Conservation (phyloP, 352 stramenopile genomes). For the Phytopythium ostracodes region DNA sequence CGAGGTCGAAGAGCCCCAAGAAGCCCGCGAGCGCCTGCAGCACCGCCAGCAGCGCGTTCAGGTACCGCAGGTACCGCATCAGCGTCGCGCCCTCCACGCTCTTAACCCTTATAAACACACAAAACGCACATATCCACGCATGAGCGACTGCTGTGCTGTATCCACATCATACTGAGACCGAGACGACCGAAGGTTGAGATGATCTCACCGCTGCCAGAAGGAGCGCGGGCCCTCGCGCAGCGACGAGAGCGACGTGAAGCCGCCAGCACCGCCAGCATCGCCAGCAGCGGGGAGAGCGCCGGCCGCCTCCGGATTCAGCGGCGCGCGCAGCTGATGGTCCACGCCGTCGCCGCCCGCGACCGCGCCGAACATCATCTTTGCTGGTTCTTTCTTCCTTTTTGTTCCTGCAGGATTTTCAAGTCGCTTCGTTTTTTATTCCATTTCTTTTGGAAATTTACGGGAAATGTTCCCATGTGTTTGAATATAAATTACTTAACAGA, state of each 20-base stretch:
- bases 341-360: constrained; percentile 14
- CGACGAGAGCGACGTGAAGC: constrained; percentile 30
- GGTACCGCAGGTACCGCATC: constrained; percentile 79
- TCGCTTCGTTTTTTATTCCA: too few relatives aligned
- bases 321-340: constrained; percentile 24
- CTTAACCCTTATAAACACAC: constrained; percentile 39
- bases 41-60: constrained; percentile 77
- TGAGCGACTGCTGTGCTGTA: background rate
- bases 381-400: background rate
- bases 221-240: constrained; percentile 24
- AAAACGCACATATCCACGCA: background rate
- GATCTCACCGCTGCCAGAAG: constrained; percentile 46
- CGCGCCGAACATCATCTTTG: constrained; percentile 20
- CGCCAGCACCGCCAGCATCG: constrained; percentile 15
- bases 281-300: background rate
- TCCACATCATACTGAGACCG: background rate
- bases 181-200: background rate
- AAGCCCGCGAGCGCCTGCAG: constrained; percentile 81
- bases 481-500: too few relatives aligned
- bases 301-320: constrained; percentile 22
- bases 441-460: too few relatives aligned
- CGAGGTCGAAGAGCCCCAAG: constrained; percentile 81
- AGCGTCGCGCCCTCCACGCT: constrained; percentile 63
- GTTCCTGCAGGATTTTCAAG: too few relatives aligned
- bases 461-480: too few relatives aligned